Conservation (phyloP, 1,284 basidiomycete species). For the Phlebopus sp. region DNA sequence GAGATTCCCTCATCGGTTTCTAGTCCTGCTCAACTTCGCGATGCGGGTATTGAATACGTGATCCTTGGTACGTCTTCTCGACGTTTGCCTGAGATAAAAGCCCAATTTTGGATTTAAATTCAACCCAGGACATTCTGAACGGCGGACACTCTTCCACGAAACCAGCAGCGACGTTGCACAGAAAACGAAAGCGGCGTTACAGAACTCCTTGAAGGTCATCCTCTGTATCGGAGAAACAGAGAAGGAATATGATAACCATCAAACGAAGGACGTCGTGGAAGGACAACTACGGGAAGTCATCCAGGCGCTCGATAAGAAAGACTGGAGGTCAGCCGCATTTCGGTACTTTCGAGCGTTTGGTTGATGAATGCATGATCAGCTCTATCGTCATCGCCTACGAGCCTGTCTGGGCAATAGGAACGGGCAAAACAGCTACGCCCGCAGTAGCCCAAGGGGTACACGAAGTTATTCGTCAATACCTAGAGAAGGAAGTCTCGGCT, state of each 20-base stretch:
- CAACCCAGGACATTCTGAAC: conserved; percentile 84
- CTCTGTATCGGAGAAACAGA: conserved; percentile 97
- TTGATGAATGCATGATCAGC: not conserved
- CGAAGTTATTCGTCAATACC: conserved; percentile 78
- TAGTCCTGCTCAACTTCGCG: conserved; percentile 79
- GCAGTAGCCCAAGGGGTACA: conserved; percentile 94
- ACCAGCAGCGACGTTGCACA: conserved; percentile 79
- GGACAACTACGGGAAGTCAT: conserved; percentile 82
- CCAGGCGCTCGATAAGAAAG: conserved; percentile 55
- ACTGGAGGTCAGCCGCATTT: conserved; percentile 71
- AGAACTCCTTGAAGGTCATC: conserved; percentile 79
- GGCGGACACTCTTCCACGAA: conserved; percentile 91
- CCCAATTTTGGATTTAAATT: not conserved
- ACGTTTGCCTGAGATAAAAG: not conserved
- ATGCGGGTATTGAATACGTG: conserved; percentile 88
- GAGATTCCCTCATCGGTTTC: conserved; percentile 1
- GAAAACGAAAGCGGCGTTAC: conserved; percentile 84
- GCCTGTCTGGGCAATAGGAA: conserved; percentile 99
- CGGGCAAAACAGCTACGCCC: conserved; percentile 91
- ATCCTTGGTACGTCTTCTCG: conserved; percentile 66
- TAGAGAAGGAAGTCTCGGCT: conserved; percentile 64
- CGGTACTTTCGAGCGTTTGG: not conserved
- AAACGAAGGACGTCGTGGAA: conserved; percentile 82
- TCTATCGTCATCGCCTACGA: conserved; percentile 91
- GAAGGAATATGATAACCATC: conserved; percentile 78